Conservation (phyloP, 345 rosid genomes). For the Corchorus olitorius region DNA sequence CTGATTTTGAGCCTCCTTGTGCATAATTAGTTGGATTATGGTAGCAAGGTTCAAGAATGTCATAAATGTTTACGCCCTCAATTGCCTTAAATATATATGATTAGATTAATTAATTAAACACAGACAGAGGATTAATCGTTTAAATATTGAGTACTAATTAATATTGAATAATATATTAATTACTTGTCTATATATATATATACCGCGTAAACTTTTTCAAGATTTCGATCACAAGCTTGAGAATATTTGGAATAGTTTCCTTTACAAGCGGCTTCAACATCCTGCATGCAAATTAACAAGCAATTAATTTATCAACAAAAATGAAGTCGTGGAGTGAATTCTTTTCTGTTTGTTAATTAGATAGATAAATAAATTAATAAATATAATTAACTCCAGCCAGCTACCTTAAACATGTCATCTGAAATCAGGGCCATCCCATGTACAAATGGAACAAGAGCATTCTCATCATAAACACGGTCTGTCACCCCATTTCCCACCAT, state of each 20-base stretch:
- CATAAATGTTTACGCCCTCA: slow-evolving; percentile 36
- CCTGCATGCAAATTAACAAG: too few relatives aligned
- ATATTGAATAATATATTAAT: too few relatives aligned
- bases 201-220: slow-evolving; percentile 34
- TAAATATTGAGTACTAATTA: too few relatives aligned
- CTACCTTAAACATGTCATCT: slow-evolving; percentile 41
- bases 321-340: too few relatives aligned
- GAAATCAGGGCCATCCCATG: slow-evolving; percentile 59
- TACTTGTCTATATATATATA: background rate
- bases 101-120: background rate
- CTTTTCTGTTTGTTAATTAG: too few relatives aligned
- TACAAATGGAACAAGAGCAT: slow-evolving; percentile 45
- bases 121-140: too few relatives aligned
- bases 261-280: slow-evolving; percentile 33
- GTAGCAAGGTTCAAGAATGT: slow-evolving; percentile 58
- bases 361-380: too few relatives aligned
- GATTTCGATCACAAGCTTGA: slow-evolving; percentile 16
- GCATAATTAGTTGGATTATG: slow-evolving; percentile 24
- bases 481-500: slow-evolving; percentile 45
- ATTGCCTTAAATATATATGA: slow-evolving; percentile 30
- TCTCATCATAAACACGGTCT: slow-evolving; percentile 35
- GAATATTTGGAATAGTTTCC: slow-evolving; percentile 29
- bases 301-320: too few relatives aligned
- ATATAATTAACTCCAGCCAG: background rate
- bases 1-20: background rate